Percentiles rank a stretch among this genome's conserved stretches.
Conservation (phyloP, 1,139 yeast genomes). For the Yamadazyma songkhlaensis region DNA sequence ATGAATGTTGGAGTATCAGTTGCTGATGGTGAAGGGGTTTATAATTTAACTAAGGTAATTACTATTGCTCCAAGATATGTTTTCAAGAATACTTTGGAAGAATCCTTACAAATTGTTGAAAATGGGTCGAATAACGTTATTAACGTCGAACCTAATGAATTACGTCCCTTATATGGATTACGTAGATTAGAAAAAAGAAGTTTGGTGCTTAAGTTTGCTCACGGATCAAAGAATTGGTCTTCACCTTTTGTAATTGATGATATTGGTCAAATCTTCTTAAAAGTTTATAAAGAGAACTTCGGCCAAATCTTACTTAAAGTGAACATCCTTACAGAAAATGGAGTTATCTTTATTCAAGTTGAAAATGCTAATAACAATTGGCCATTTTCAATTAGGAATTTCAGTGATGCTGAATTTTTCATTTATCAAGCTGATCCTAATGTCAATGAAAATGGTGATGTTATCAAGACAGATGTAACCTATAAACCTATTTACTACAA, state of each 20-base stretch:
- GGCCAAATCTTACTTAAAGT: slow-evolving; percentile 73
- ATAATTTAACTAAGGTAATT: slow-evolving; percentile 72
- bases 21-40: slow-evolving; percentile 85
- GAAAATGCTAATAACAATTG: slow-evolving; percentile 74
- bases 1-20: slow-evolving; percentile 74
- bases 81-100: slow-evolving; percentile 58
- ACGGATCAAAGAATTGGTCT: slow-evolving; percentile 69
- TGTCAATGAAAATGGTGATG: slow-evolving; percentile 69
- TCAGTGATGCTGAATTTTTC: slow-evolving; percentile 78
- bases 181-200: slow-evolving; percentile 51
- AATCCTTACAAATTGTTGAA: slow-evolving; percentile 62
- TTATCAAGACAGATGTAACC: slow-evolving; percentile 42
- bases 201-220: slow-evolving; percentile 56
- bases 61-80: slow-evolving; percentile 82
- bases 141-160: slow-evolving; percentile 45
- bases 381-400: slow-evolving; percentile 92
- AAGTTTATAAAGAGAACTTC: slow-evolving; percentile 57
- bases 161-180: slow-evolving; percentile 66
- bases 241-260: slow-evolving; percentile 84
- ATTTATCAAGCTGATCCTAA: slow-evolving; percentile 87
- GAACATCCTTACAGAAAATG: slow-evolving; percentile 72
- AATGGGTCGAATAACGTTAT: slow-evolving; percentile 56
- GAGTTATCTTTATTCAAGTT: slow-evolving; percentile 75
- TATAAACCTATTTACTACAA: slow-evolving; percentile 75
- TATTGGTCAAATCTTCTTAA: slow-evolving; percentile 76